These are phyloP conservation scores for Fistulina hepatica DNA, from an alignment of 1,284 basidiomycete species.

Conservation along the genomic window DNA sequence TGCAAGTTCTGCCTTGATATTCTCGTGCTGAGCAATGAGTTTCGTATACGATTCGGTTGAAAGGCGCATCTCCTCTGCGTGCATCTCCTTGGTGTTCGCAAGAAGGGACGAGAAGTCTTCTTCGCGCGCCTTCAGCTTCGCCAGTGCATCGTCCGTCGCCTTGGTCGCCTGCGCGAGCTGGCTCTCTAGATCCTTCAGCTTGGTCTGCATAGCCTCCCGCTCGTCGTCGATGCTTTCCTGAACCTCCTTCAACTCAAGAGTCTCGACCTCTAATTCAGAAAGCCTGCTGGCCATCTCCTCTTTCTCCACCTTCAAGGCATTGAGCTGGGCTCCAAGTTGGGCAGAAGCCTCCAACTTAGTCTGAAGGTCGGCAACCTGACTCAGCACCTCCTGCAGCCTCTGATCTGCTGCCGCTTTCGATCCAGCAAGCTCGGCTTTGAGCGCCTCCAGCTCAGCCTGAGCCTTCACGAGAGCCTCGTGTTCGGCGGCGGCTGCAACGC, in stretches of 20 bases:
- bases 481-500: slow-evolving; percentile 45
- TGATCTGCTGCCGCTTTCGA: slow-evolving; percentile 37
- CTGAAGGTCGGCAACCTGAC: slow-evolving; percentile 29
- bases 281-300: slow-evolving; percentile 68
- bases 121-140: slow-evolving; percentile 42
- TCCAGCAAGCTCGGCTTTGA: slow-evolving; percentile 41
- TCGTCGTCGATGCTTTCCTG: slow-evolving; percentile 57
- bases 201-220: slow-evolving; percentile 34
- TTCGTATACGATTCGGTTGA: slow-evolving; percentile 35
- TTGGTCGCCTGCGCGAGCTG: slow-evolving; percentile 37
- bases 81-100: slow-evolving; percentile 31
- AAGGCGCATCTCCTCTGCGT: slow-evolving; percentile 37
- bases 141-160: slow-evolving; percentile 38
- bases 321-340: slow-evolving; percentile 41
- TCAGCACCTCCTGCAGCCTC: slow-evolving; percentile 9
- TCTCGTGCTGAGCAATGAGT: slow-evolving; percentile 34
- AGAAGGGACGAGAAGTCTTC: slow-evolving; percentile 32
- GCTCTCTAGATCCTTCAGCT: slow-evolving; percentile 41
- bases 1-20: slow-evolving; percentile 36
- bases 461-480: slow-evolving; percentile 54
- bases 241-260: slow-evolving; percentile 65
- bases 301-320: slow-evolving; percentile 49
- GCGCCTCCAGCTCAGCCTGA: slow-evolving; percentile 47
- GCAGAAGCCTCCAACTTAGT: slow-evolving; percentile 33
- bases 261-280: slow-evolving; percentile 68